Evolutionary conservation across 208 protist genomes (phyloP).

Genomic region (Polymyxa betae): DNA sequence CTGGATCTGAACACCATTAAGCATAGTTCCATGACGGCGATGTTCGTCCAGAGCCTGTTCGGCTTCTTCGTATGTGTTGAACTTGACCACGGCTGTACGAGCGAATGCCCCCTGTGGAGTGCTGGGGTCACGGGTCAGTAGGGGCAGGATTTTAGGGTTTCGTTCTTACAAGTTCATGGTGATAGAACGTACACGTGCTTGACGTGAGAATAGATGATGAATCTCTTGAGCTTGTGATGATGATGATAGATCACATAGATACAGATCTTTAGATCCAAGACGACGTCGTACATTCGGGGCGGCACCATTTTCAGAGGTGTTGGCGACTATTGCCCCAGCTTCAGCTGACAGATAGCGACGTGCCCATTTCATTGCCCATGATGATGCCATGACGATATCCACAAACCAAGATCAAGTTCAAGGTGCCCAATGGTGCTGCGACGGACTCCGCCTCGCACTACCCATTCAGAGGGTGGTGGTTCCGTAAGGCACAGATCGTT

Average conservation of each 20-base stretch:
- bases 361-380: too few species aligned
- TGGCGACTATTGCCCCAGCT: too few species aligned
- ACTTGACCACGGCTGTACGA: conserved; percentile 20
- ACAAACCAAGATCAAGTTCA: too few species aligned
- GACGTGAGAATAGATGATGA: conserved; percentile 36
- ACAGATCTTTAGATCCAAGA: conserved; percentile 26
- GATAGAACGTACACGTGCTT: not conserved
- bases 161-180: not conserved
- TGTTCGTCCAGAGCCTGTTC: conserved; percentile 47
- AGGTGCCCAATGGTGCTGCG: too few species aligned
- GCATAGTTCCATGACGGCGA: conserved; percentile 32
- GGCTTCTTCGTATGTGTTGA: conserved; percentile 9
- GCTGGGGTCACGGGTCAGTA: not conserved
- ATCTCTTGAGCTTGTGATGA: conserved; percentile 12
- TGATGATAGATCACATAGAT: not conserved
- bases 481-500: too few species aligned
- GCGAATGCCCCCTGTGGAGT: not conserved
- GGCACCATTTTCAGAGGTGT: too few species aligned
- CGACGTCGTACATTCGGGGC: too few species aligned
- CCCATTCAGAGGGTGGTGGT: too few species aligned
- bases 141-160: not conserved
- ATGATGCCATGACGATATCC: too few species aligned
- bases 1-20: not conserved
- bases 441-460: too few species aligned
- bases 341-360: too few species aligned